These are phyloP conservation scores for Friedmanniomyces endolithicus DNA, from an alignment of 495 filamentous ascomycete species.

Conservation along the genomic window DNA sequence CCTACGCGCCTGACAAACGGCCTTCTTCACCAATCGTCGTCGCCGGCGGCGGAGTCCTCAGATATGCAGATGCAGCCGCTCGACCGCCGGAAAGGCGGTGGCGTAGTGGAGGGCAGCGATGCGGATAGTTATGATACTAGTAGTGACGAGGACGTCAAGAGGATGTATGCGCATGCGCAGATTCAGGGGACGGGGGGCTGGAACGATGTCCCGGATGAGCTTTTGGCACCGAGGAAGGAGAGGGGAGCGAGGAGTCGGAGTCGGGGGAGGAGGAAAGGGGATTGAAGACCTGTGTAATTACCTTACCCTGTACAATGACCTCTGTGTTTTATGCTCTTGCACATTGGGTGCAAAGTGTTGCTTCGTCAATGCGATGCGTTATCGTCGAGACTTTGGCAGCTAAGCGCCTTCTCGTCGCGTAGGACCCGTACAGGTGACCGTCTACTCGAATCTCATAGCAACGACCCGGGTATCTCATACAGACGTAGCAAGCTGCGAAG, in stretches of 20 bases:
- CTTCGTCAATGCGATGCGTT: no score
- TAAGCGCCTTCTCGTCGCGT: no score
- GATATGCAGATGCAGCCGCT: constrained; percentile 20
- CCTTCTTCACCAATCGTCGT: neutral
- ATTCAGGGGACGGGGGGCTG: constrained; percentile 21
- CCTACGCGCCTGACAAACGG: neutral
- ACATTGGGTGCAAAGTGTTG: no score
- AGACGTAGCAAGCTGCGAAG: neutral
- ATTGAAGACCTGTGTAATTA: no score
- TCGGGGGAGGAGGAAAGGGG: constrained; percentile 16
- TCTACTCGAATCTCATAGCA: no score
- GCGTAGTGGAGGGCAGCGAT: constrained; percentile 9
- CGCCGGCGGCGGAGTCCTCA: constrained; percentile 8
- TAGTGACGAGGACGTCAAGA: constrained; percentile 22
- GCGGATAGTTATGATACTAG: constrained; percentile 23
- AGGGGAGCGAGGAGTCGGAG: constrained; percentile 2
- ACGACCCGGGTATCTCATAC: neutral
- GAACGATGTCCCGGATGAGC: constrained; percentile 31
- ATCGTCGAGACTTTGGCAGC: no score
- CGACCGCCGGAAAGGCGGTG: constrained; percentile 20
- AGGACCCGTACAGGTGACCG: no score
- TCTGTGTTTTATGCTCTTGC: no score
- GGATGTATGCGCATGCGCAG: constrained; percentile 9
- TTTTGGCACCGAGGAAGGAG: constrained; percentile 21
- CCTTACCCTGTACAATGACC: no score